A percentile compares a stretch with the other conserved stretches of the same genome.
Conservation (phyloP, 208 protist species). For the Crithidia expoeki region DNA sequence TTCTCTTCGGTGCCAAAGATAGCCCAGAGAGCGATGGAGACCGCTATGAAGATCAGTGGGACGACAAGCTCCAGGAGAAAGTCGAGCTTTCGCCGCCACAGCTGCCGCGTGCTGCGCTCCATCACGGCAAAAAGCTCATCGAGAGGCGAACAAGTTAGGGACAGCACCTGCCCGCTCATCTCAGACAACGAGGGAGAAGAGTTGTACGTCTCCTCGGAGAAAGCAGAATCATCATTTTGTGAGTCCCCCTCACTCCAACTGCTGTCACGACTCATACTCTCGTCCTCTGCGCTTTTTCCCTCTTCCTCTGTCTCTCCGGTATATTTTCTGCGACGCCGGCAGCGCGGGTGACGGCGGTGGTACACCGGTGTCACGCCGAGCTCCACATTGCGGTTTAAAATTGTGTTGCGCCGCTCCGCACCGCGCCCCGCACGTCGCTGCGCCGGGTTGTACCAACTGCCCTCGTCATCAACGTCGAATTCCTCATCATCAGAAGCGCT, state of each 20-base stretch:
- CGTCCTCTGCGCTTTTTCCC: too few species aligned
- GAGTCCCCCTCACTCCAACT: not conserved
- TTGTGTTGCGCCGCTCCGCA: constrained; percentile 16
- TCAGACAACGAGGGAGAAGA: too few species aligned
- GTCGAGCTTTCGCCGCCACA: constrained; percentile 28
- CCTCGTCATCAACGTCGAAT: not conserved
- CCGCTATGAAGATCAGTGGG: constrained; percentile 45
- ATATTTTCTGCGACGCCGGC: too few species aligned
- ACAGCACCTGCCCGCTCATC: too few species aligned
- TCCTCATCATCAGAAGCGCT: too few species aligned
- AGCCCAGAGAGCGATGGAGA: constrained; percentile 38
- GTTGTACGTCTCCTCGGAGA: too few species aligned
- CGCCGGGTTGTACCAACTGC: constrained; percentile 23
- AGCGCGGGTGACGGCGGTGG: too few species aligned
- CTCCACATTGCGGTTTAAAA: constrained; percentile 8
- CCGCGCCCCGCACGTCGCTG: constrained; percentile 20
- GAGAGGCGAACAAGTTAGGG: constrained; percentile 1
- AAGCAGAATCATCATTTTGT: too few species aligned
- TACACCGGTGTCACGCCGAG: not conserved
- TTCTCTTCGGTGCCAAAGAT: constrained; percentile 32
- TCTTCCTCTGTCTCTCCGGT: too few species aligned
- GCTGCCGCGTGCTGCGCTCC: constrained; percentile 33
- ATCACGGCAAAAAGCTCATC: constrained; percentile 41
- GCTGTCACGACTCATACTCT: too few species aligned
- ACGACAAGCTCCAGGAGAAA: constrained; percentile 45